phyloP scores from a whole-genome alignment of 768 basidiomycete genomes.

The Jaapia argillacea region DNA sequence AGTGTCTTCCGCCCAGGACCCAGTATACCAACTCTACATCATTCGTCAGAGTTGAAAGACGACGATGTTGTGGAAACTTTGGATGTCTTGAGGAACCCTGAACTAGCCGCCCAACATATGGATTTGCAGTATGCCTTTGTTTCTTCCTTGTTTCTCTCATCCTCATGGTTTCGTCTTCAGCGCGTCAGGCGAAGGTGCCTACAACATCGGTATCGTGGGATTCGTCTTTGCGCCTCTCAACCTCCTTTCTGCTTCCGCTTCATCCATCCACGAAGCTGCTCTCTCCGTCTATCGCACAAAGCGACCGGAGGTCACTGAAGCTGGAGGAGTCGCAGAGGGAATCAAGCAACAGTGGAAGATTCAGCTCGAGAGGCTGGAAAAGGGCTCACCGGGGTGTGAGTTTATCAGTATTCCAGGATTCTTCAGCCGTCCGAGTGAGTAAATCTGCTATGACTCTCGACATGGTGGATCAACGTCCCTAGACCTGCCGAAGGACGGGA shows the following conservation, averaged over 20 bases:
- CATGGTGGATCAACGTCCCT: background rate
- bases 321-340: constrained; percentile 16
- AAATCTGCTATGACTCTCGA: background rate
- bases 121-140: constrained; percentile 21
- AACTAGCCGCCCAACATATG: constrained; percentile 17
- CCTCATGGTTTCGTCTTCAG: background rate
- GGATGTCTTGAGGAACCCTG: constrained; percentile 20
- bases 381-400: constrained; percentile 20
- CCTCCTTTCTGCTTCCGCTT: constrained; percentile 12
- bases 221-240: constrained; percentile 14
- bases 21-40: background rate
- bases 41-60: constrained; percentile 18
- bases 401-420: constrained; percentile 21
- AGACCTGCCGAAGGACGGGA: constrained; percentile 11
- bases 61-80: constrained; percentile 17
- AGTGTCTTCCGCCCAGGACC: background rate
- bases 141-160: background rate
- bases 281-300: no score
- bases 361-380: constrained; percentile 22
- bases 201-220: constrained; percentile 16
- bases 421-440: constrained; percentile 15
- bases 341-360: constrained; percentile 30
- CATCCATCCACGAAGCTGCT: constrained; percentile 12
- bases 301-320: constrained; percentile 17
- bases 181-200: constrained; percentile 17